Evolutionary conservation across 257 asterid species (phyloP), one percentile per base, ranked within the genome.

Genomic region (Solanum dulcamara): DNA sequence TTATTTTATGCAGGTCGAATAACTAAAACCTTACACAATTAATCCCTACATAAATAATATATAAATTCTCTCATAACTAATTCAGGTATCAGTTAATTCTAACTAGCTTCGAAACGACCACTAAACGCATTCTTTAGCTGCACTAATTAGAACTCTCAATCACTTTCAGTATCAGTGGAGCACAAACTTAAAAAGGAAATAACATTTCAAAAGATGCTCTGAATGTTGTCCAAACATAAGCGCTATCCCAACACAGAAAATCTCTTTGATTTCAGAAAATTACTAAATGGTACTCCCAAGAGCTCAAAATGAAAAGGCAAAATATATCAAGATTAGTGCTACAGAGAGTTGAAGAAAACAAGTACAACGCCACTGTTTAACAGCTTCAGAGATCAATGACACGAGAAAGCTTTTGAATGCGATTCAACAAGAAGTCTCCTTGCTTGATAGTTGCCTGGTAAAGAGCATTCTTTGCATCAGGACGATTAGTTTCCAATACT

Each of bases 391-490:
- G 95, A 92, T 95, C 98, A 77, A 95, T 95, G 22, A 95, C 98
- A 38, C 98, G 98, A 10, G 98, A 95, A 59, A 95, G 91, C 94
- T 95, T 94, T 92, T 95, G 98, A 59, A 95, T 93, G 40, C 98
- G 95, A 87, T 95, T 95, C 94, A 95, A 87, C 81, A 95, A 87
- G 94, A 94, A 93, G 90, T 95, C 98, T 15, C 98, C 98, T 85
- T 95, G 98, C 94, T 95, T 95, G 90, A 95, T 94, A 4, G 98
- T 93, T 38, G 97, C 92, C 85, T 94, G 98, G 91, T 95, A 95
- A 44, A 95, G 96, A 30, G 98, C 98, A 86, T 95, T 95, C 92
- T 94, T 95, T 12, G 97, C 94, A 85, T 95, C 98, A 4, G 98
- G 98, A 15, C 98, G 97, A 66, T 94, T 95, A 60, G 98, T 95